Conservation (phyloP, 305 asterid genomes). For the Fraxinus sp. region DNA sequence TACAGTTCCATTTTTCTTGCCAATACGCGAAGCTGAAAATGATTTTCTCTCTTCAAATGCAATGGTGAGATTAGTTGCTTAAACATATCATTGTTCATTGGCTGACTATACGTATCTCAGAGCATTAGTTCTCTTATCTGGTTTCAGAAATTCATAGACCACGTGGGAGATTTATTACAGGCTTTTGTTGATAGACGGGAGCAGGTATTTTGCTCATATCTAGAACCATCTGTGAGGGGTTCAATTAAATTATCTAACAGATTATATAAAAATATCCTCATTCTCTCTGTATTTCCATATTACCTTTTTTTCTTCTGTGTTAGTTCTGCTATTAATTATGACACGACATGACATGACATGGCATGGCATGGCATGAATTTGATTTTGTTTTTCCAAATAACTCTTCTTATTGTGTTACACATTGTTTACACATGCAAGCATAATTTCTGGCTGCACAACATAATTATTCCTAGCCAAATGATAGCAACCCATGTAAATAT, state of each 20-base stretch:
- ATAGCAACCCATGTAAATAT: neutral
- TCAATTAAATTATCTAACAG: neutral
- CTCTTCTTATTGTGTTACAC: neutral
- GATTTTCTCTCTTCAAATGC: slow-evolving; percentile 89
- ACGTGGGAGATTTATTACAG: slow-evolving; percentile 88
- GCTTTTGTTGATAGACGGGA: slow-evolving; percentile 96
- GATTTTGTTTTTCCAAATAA: neutral
- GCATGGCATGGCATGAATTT: neutral
- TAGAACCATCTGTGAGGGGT: slow-evolving; percentile 5
- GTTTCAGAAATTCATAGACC: slow-evolving; percentile 92
- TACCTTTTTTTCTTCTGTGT: neutral
- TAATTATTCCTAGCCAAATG: neutral
- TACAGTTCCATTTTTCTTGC: slow-evolving; percentile 94
- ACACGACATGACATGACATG: neutral
- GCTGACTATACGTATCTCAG: slow-evolving; percentile 16
- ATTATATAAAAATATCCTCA: neutral
- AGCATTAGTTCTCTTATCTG: slow-evolving; percentile 20
- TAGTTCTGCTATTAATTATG: neutral
- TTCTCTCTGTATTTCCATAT: neutral
- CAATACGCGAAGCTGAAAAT: slow-evolving; percentile 83
- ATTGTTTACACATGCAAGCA: neutral
- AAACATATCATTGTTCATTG: slow-evolving; percentile 21
- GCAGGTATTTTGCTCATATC: slow-evolving; percentile 56
- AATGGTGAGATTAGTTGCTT: slow-evolving; percentile 58
- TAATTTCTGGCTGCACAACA: neutral